These are phyloP conservation scores for Epichloe hybrida DNA, from an alignment of 2,329 filamentous ascomycete species.

Conservation along the genomic window DNA sequence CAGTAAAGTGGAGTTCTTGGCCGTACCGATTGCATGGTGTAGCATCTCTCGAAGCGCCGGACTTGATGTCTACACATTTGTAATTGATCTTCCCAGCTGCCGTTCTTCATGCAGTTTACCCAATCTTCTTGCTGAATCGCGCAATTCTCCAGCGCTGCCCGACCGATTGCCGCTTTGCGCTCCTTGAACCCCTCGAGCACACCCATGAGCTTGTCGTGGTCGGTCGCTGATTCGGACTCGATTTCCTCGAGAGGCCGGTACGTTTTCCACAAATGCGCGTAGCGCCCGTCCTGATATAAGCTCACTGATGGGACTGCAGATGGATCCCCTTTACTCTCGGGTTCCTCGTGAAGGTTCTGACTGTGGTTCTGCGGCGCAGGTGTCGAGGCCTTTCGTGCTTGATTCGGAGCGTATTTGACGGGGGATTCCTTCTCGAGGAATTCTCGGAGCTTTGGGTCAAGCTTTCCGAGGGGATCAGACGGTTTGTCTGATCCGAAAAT, in stretches of 20 bases:
- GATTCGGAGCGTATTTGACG: slow-evolving; percentile 43
- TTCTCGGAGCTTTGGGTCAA: slow-evolving; percentile 72
- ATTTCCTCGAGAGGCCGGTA: slow-evolving; percentile 64
- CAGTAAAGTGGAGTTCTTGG: not conserved
- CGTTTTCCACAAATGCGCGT: slow-evolving; percentile 82
- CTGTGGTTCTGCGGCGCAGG: slow-evolving; percentile 5
- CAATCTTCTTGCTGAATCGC: slow-evolving; percentile 74
- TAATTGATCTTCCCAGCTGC: slow-evolving; percentile 52
- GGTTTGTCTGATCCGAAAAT: slow-evolving; percentile 35
- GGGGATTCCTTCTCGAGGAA: slow-evolving; percentile 77
- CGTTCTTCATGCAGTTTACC: slow-evolving; percentile 66
- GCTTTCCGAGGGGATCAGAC: slow-evolving; percentile 50
- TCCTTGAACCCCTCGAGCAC: slow-evolving; percentile 77
- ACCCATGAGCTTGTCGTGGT: slow-evolving; percentile 67
- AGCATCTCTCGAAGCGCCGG: slow-evolving; percentile 70
- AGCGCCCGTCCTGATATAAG: slow-evolving; percentile 46
- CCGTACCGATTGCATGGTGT: slow-evolving; percentile 68
- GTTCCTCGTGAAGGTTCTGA: slow-evolving; percentile 8
- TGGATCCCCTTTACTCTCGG: slow-evolving; percentile 8
- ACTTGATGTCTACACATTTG: slow-evolving; percentile 75
- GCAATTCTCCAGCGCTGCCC: slow-evolving; percentile 85
- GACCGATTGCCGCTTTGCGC: slow-evolving; percentile 62
- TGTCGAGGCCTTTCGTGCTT: slow-evolving; percentile 10
- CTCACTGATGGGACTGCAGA: slow-evolving; percentile 33
- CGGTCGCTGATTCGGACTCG: slow-evolving; percentile 54